Base-by-base conservation (phyloP, 768 basidiomycete species). In the Podaxis sp. region DNA sequence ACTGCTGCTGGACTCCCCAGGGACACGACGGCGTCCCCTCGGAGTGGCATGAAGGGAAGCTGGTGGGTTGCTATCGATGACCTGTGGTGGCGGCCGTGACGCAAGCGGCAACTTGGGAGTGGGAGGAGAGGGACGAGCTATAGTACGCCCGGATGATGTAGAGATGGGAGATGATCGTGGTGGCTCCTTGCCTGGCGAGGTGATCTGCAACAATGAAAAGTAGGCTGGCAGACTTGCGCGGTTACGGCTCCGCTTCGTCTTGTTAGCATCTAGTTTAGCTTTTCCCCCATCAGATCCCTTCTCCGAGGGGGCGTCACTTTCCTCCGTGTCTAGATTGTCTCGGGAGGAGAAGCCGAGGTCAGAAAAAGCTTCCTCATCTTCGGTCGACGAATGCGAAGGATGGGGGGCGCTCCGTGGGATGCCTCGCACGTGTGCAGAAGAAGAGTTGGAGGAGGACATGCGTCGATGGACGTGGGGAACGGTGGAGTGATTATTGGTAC, bases 201-300 rank as follows among this genome's bases (percentile, higher is more conserved):
- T 74, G 65, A 85, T 75, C 69, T 85, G 82, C 40, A 91, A 79
- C 61, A 90, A 78, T 50, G 88, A 89, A 70, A 91, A 91, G 72
- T 85, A 89, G 18, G 87, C 82, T 21, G 89, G 89, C 28, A 91
- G 81, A 69, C 85, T 88, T 48, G 85, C 84, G 70, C 89, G 87
- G 71, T 85, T 88, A 66, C 83, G 85, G 66, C 73, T 77, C 61
- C 77, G 79, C 73, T 77, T 83, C 59, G 77, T 56, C 70, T 75
- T 79, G 63, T 75, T 63, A 66, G 71, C 63, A 35, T 65, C 69
- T 50, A 66, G 54, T 63, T 69, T 71, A 40, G 66, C 58, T 62
- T 65, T 67, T 50, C 62, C 60, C 46, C 62, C 64, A 40, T 62
- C 65, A 63, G 63, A 67, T 57, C 71, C 69, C 59, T 66, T 61